Conservation (phyloP, 2,329 filamentous ascomycete genomes). For the Monilinia aucupariae region DNA sequence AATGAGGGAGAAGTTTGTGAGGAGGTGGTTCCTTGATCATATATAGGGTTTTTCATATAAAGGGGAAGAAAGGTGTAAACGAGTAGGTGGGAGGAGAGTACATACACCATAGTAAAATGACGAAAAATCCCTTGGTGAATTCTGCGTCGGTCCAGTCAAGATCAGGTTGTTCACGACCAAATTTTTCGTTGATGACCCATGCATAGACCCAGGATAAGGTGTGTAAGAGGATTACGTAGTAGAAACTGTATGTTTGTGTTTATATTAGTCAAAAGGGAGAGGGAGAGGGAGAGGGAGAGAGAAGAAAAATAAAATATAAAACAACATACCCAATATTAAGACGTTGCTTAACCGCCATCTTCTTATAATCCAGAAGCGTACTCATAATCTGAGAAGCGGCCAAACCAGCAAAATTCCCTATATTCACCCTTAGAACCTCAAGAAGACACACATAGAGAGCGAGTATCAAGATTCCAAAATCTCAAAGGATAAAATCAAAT, state of each 20-base stretch:
- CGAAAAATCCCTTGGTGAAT: constrained; percentile 59
- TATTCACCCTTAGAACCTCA: background rate
- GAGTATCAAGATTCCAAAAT: background rate
- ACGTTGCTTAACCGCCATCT: background rate
- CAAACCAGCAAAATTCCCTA: background rate
- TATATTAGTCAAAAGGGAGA: background rate
- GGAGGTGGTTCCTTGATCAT: background rate
- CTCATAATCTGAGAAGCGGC: constrained; percentile 7
- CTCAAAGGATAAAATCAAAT: no score
- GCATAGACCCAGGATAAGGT: constrained; percentile 47
- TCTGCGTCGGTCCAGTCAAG: constrained; percentile 59
- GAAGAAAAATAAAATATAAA: no score
- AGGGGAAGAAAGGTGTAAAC: background rate
- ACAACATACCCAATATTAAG: background rate
- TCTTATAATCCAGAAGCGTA: constrained; percentile 6
- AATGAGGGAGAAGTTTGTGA: no score
- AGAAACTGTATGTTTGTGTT: constrained; percentile 31
- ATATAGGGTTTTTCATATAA: background rate
- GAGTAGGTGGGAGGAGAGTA: background rate
- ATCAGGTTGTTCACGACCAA: constrained; percentile 48
- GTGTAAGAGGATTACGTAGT: constrained; percentile 56
- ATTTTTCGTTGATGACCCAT: constrained; percentile 51
- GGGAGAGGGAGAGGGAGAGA: background rate
- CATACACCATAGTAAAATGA: constrained; percentile 55
- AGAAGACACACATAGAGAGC: no score